A percentile compares a stretch with the other conserved stretches of the same genome.
Evolutionary conservation across 2,329 filamentous ascomycete species (phyloP).

Genomic region (Beauveria sp.): DNA sequence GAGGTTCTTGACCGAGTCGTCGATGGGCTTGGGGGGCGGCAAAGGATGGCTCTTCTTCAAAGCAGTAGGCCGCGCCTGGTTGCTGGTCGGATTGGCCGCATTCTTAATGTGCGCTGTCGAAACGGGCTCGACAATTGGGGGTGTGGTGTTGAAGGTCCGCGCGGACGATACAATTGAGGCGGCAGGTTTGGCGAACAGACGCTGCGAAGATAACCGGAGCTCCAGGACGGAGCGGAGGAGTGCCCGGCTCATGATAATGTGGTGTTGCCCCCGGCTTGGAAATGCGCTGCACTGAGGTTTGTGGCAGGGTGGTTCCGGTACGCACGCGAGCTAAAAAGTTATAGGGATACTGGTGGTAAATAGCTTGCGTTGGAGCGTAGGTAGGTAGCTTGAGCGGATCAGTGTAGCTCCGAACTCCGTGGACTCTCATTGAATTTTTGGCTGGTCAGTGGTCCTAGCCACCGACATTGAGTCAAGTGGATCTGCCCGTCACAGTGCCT

Average conservation of each 20-base stretch:
- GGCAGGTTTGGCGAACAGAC: constrained; percentile 34
- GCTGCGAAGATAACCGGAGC: constrained; percentile 39
- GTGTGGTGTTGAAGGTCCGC: constrained; percentile 40
- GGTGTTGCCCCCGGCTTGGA: constrained; percentile 18
- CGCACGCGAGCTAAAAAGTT: constrained; percentile 10
- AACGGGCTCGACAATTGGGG: constrained; percentile 38
- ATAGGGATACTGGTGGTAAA: background rate
- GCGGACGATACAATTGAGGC: constrained; percentile 39
- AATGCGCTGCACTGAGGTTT: constrained; percentile 12
- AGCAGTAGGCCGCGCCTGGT: constrained; percentile 27
- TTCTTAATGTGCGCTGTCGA: constrained; percentile 26
- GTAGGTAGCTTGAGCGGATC: constrained; percentile 21
- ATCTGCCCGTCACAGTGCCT: constrained; percentile 12
- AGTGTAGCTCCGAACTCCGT: constrained; percentile 27
- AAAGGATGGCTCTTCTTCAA: constrained; percentile 33
- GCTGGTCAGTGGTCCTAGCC: constrained; percentile 7
- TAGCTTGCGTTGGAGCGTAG: constrained; percentile 5
- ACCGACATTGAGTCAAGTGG: constrained; percentile 9
- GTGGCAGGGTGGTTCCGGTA: constrained; percentile 15
- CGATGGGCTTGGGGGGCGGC: constrained; percentile 33
- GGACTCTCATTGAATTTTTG: constrained; percentile 6
- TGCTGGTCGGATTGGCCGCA: constrained; percentile 28
- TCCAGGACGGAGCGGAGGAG: constrained; percentile 58
- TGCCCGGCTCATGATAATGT: constrained; percentile 43
- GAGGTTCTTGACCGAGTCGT: constrained; percentile 50